Percentiles rank a stretch among this genome's conserved stretches.
phyloP scores from a whole-genome alignment of 1,284 basidiomycete species.

The Pisolithus thermaeus region DNA sequence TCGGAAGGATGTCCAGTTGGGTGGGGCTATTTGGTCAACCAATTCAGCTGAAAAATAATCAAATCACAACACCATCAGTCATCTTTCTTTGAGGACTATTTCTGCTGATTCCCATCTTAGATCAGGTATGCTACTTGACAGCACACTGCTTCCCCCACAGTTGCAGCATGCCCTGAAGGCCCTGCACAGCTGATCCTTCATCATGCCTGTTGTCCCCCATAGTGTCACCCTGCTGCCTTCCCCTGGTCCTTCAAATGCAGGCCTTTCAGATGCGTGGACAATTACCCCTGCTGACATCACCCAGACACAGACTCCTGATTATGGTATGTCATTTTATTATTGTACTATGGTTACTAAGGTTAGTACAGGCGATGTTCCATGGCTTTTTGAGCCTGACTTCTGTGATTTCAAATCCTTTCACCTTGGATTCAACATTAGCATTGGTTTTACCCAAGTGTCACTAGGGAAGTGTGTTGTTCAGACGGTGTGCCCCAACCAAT shows the following conservation, averaged over 20 bases:
- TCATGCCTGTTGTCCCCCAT: neutral
- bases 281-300: neutral
- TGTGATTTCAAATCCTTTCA: no score
- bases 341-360: neutral
- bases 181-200: neutral
- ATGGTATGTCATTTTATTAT: neutral
- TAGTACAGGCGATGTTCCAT: neutral
- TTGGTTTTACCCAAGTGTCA: neutral
- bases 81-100: neutral
- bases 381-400: no score
- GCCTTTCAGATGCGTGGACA: neutral
- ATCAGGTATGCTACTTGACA: neutral
- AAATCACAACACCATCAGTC: neutral
- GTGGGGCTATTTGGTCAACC: neutral
- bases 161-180: neutral
- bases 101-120: neutral
- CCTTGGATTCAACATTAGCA: neutral
- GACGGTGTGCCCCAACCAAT: constrained; percentile 2
- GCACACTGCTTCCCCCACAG: neutral
- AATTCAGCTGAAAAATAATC: neutral
- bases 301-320: neutral
- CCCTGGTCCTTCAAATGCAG: neutral
- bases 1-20: neutral
- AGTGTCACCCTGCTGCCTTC: neutral
- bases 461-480: constrained; percentile 1